Conservation (phyloP, 805 yeast species). For the Candida xyloterini region DNA sequence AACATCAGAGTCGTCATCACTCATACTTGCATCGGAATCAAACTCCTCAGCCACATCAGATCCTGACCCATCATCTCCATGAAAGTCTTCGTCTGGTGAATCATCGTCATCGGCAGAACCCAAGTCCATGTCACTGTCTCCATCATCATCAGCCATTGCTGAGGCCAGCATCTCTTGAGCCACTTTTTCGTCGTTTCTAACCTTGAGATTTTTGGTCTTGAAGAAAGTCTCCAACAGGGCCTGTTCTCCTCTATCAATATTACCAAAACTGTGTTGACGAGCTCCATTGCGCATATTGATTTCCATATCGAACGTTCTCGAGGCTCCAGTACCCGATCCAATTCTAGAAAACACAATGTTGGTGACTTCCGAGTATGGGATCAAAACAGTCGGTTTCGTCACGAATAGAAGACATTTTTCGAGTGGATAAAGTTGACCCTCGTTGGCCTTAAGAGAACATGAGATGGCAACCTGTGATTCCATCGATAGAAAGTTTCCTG, state of each 20-base stretch:
- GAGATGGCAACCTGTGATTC: slow-evolving; percentile 82
- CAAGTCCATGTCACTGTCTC: slow-evolving; percentile 54
- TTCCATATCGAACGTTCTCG: slow-evolving; percentile 92
- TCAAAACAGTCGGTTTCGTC: slow-evolving; percentile 90
- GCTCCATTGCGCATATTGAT: slow-evolving; percentile 63
- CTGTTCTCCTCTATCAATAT: slow-evolving; percentile 88
- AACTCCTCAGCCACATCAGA: slow-evolving; percentile 79
- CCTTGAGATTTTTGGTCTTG: slow-evolving; percentile 70
- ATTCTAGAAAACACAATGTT: slow-evolving; percentile 83
- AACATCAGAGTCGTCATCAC: slow-evolving; percentile 22
- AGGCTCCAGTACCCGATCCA: slow-evolving; percentile 70
- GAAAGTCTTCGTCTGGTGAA: slow-evolving; percentile 84
- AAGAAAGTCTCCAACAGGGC: slow-evolving; percentile 71
- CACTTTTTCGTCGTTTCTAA: slow-evolving; percentile 85
- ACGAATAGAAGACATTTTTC: slow-evolving; percentile 89
- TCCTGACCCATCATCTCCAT: slow-evolving; percentile 38
- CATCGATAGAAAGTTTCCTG: slow-evolving; percentile 76
- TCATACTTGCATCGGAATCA: slow-evolving; percentile 57
- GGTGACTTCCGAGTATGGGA: slow-evolving; percentile 80
- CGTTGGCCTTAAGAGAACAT: slow-evolving; percentile 92
- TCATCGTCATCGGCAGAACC: slow-evolving; percentile 80
- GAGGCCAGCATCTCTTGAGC: slow-evolving; percentile 78
- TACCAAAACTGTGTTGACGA: slow-evolving; percentile 79
- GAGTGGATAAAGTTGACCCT: slow-evolving; percentile 89
- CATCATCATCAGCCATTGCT: slow-evolving; percentile 63